Evolutionary conservation across 2,329 filamentous ascomycete genomes (phyloP).

Genomic region (Lachnellula subtilissima): DNA sequence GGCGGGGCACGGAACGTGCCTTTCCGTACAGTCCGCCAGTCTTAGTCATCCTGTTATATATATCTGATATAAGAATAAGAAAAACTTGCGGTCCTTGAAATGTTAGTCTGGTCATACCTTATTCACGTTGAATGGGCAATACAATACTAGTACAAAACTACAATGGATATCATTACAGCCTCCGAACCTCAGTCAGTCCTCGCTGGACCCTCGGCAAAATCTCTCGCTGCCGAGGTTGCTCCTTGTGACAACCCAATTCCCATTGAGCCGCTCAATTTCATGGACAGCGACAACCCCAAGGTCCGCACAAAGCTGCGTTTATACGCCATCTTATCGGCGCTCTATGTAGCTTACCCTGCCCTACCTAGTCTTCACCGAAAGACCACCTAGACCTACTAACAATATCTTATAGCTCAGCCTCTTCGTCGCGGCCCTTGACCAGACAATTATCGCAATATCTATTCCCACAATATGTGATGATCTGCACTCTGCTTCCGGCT

Average conservation of each 20-base stretch:
- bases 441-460: constrained; percentile 37
- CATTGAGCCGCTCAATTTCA: constrained; percentile 11
- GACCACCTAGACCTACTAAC: background rate
- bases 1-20: no score
- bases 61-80: no score
- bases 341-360: constrained; percentile 19
- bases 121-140: background rate
- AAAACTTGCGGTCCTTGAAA: no score
- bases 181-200: background rate
- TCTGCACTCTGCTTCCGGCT: constrained; percentile 40
- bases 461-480: constrained; percentile 36
- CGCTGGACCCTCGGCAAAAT: background rate
- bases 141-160: background rate
- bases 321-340: constrained; percentile 21
- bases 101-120: no score
- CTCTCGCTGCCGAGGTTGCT: background rate
- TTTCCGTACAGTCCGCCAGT: no score
- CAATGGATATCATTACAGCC: background rate
- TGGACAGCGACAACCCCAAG: constrained; percentile 15
- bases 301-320: constrained; percentile 25
- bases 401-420: background rate
- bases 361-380: background rate
- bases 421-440: constrained; percentile 26
- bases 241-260: constrained; percentile 3
- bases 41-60: no score